phyloP scores from a whole-genome alignment of 169 alveolate species.

The Theileria parva region DNA sequence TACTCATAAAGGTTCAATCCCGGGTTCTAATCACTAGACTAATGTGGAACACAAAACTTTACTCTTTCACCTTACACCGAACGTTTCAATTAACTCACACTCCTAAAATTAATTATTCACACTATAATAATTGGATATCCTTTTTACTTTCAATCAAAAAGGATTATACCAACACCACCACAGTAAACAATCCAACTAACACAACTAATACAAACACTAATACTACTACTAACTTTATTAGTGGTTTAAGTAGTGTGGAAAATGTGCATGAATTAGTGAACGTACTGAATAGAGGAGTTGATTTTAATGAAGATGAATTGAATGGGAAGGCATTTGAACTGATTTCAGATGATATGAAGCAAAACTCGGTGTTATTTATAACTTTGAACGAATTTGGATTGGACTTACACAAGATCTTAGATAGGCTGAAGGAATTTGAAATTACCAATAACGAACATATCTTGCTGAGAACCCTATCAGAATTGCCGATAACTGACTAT shows the following conservation, averaged over 20 bases:
- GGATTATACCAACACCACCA: neutral
- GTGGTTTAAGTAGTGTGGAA: neutral
- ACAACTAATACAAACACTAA: no score
- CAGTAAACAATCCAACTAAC: no score
- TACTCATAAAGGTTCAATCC: neutral
- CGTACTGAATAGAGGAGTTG: neutral
- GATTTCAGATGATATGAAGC: conserved; percentile 27
- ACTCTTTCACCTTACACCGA: neutral
- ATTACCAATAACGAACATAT: conserved; percentile 13
- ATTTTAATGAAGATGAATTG: neutral
- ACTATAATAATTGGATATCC: no score
- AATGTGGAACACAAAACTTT: neutral
- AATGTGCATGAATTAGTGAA: conserved; percentile 23
- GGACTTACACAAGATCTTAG: conserved; percentile 10
- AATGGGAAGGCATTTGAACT: conserved; percentile 24
- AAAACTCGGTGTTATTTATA: conserved; percentile 36
- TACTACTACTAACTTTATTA: no score
- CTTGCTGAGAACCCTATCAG: conserved; percentile 38
- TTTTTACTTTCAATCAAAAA: neutral
- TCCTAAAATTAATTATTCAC: neutral
- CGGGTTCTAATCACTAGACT: neutral
- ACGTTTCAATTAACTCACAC: neutral
- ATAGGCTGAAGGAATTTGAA: conserved; percentile 2
- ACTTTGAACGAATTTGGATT: conserved; percentile 42
- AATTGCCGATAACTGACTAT: conserved; percentile 18